Base-by-base conservation (phyloP, 345 rosid genomes). In the Conringia planisiliqua region DNA sequence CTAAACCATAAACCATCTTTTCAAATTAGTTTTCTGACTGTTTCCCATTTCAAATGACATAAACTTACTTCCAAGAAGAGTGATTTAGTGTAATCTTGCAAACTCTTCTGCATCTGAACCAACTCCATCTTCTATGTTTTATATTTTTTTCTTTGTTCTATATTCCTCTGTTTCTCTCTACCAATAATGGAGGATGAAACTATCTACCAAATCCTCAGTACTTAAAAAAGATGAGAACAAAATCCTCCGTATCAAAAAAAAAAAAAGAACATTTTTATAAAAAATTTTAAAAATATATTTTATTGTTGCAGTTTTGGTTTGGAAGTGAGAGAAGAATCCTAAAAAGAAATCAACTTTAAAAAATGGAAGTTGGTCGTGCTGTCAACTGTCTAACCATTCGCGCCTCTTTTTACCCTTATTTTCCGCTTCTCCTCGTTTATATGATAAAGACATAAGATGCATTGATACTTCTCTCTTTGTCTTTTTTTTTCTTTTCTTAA, bases 81-180 rank as follows among this genome's bases (percentile, higher is more conserved):
- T 81, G 96, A 86, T 76, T 78, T 91, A 17, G 86, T 84, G 81
- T 87, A 89, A 55, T 89, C 93, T 43, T 85, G 77, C 81, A 88
- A 84, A 57, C 84, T 81, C 73, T 90, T 86, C 87, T 89, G 97
- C 92, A 91, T 85, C 90, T 88, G 92, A 81, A 72, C 84, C 79
- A 83, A 87, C 14, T 93, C 96, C 98, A 90, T 89, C 59, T 20
- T 73, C 57, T 48, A 56, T 56, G 17, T 36, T 7, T 52, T 26
- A 27, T 33, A 2, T 59, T 17, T 10, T 78, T 39, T 16, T 33
- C 9, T 44, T 66, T 65, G 27, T 61, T 62, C 74, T n/a, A n/a
- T n/a, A n/a, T n/a, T n/a, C n/a, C n/a, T 64, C 51, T 67, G 57
- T 62, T 56, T 62, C 70, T 69, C 58, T 76, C 7, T 69, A n/a